Percentiles rank a stretch among this genome's conserved stretches.
Evolutionary conservation across 2,329 filamentous ascomycete genomes (phyloP).

Genomic region (Aspergillus sp.): DNA sequence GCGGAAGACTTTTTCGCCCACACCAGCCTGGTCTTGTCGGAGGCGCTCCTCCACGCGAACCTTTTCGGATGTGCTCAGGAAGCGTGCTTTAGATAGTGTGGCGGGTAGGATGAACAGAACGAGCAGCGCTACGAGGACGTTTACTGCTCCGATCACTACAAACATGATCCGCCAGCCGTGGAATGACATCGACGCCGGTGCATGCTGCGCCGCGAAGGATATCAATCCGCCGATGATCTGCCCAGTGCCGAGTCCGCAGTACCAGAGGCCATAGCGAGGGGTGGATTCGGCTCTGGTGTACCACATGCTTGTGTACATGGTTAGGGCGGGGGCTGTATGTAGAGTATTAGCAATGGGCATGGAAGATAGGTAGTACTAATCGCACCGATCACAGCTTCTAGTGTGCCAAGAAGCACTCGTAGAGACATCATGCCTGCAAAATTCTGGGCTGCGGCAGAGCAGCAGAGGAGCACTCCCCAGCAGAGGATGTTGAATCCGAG

Average conservation of each 20-base stretch:
- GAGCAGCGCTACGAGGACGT: constrained; percentile 23
- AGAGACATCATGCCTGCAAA: constrained; percentile 56
- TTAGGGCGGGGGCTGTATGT: constrained; percentile 26
- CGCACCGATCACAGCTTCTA: constrained; percentile 43
- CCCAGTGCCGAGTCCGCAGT: constrained; percentile 31
- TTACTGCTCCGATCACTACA: constrained; percentile 29
- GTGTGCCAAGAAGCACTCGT: constrained; percentile 60
- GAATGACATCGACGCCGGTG: constrained; percentile 18
- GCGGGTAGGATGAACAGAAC: constrained; percentile 28
- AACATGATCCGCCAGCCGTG: constrained; percentile 35
- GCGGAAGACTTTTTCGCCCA: constrained; percentile 26
- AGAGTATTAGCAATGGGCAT: neutral
- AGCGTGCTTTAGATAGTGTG: constrained; percentile 22
- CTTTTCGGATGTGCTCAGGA: constrained; percentile 26
- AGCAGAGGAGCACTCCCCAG: constrained; percentile 54
- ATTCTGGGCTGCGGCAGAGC: constrained; percentile 52
- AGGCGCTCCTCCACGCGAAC: constrained; percentile 22
- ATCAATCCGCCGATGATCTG: constrained; percentile 34
- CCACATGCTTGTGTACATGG: constrained; percentile 33
- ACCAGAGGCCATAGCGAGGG: constrained; percentile 34
- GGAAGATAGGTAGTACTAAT: neutral
- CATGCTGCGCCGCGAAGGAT: constrained; percentile 35
- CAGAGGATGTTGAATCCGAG: constrained; percentile 60
- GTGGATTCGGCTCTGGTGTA: constrained; percentile 30
- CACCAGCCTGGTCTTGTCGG: constrained; percentile 21